A percentile compares a stretch with the other conserved stretches of the same genome.
Evolutionary conservation across 768 basidiomycete genomes (phyloP).

Genomic region (Multifurca ochricompacta): DNA sequence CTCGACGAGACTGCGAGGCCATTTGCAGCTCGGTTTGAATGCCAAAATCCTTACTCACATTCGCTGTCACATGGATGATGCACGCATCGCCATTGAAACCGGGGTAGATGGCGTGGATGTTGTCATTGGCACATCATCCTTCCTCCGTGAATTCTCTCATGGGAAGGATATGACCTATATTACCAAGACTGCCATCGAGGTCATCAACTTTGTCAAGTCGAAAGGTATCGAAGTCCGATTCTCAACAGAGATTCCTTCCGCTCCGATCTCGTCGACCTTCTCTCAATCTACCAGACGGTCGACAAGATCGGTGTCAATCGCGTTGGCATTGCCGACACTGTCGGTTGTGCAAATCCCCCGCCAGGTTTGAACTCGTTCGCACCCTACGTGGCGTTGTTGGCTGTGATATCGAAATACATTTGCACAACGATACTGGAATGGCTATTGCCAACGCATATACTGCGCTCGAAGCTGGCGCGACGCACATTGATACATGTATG

Average conservation of each 20-base stretch:
- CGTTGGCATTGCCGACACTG: slow-evolving; percentile 98
- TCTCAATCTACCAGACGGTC: slow-evolving; percentile 98
- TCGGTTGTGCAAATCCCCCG: slow-evolving; percentile 98
- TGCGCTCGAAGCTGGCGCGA: slow-evolving; percentile 96
- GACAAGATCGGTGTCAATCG: slow-evolving; percentile 99
- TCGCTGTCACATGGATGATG: slow-evolving; percentile 99
- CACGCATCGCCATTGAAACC: slow-evolving; percentile 95
- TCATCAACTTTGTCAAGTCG: slow-evolving; percentile 98
- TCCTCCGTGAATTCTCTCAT: slow-evolving; percentile 98
- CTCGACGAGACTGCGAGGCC: slow-evolving; percentile 86
- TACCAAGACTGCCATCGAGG: slow-evolving; percentile 97
- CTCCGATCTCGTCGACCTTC: slow-evolving; percentile 95
- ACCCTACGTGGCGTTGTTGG: slow-evolving; percentile 93
- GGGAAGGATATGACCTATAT: slow-evolving; percentile 99
- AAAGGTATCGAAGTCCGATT: slow-evolving; percentile 99
- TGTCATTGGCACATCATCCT: slow-evolving; percentile 98
- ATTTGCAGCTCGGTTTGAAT: slow-evolving; percentile 98
- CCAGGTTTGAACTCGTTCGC: slow-evolving; percentile 96
- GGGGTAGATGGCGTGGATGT: slow-evolving; percentile 99
- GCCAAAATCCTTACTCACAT: slow-evolving; percentile 98
- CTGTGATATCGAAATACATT: slow-evolving; percentile 96
- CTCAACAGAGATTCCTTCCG: slow-evolving; percentile 99
- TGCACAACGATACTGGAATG: slow-evolving; percentile 99
- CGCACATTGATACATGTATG: slow-evolving; percentile 95
- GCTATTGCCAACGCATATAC: slow-evolving; percentile 98